Conservation (phyloP, 805 yeast species). For the Wickerhamomyces queroliae region DNA sequence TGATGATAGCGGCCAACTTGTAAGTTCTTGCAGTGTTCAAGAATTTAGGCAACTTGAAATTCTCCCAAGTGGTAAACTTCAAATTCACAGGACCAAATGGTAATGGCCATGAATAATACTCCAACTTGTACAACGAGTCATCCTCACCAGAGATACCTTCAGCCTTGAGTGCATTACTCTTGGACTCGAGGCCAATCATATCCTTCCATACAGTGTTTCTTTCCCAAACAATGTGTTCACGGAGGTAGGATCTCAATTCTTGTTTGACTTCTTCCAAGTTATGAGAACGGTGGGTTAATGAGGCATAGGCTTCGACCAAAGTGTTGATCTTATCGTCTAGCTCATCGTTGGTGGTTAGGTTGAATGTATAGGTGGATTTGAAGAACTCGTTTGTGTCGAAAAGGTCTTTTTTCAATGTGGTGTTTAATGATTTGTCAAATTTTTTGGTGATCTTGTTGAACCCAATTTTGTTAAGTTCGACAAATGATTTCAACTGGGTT, state of each 20-base stretch:
- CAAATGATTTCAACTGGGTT: conserved; percentile 76
- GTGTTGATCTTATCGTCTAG: conserved; percentile 51
- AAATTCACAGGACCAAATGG: conserved; percentile 24
- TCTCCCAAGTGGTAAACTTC: conserved; percentile 20
- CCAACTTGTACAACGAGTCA: conserved; percentile 26
- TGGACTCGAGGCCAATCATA: conserved; percentile 79
- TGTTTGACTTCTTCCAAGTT: conserved; percentile 38
- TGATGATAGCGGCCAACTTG: conserved; percentile 41
- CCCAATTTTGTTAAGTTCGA: conserved; percentile 82
- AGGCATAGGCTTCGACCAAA: conserved; percentile 49
- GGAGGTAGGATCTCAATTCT: conserved; percentile 55
- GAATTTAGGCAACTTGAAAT: conserved; percentile 39
- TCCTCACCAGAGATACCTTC: conserved; percentile 29
- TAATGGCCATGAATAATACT: conserved; percentile 25
- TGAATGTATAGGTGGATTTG: conserved; percentile 49
- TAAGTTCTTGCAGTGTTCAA: conserved; percentile 41
- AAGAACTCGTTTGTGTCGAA: conserved; percentile 40
- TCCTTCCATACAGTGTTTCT: conserved; percentile 96
- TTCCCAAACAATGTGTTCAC: conserved; percentile 96
- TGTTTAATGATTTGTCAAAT: conserved; percentile 74
- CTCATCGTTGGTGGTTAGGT: conserved; percentile 34
- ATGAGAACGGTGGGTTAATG: conserved; percentile 30
- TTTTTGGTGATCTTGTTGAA: conserved; percentile 84
- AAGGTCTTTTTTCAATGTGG: conserved; percentile 44
- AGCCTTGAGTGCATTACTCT: conserved; percentile 34